Conservation (phyloP, 1,139 yeast genomes). For the Pneumocystis murina region DNA sequence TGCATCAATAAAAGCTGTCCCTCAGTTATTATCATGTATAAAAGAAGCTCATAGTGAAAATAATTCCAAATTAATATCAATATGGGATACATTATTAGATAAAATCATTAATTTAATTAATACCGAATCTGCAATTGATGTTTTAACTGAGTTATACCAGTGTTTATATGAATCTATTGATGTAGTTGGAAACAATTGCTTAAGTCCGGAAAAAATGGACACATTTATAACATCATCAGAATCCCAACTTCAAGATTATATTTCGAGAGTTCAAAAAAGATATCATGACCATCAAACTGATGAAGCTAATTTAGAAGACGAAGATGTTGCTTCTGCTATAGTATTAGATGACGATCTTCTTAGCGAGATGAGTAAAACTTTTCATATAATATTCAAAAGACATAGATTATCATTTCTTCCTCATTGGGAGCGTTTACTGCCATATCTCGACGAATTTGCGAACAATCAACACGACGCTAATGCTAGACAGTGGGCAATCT, state of each 20-base stretch:
- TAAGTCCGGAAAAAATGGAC: constrained; percentile 44
- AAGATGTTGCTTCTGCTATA: constrained; percentile 53
- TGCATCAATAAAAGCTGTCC: constrained; percentile 71
- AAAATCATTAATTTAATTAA: constrained; percentile 55
- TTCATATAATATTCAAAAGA: constrained; percentile 59
- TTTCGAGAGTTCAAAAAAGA: constrained; percentile 56
- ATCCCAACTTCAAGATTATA: constrained; percentile 50
- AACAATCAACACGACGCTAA: constrained; percentile 38
- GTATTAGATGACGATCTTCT: constrained; percentile 58
- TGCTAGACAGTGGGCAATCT: constrained; percentile 61
- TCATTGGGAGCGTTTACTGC: constrained; percentile 38
- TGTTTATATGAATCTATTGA: constrained; percentile 56
- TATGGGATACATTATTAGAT: constrained; percentile 61
- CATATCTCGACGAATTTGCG: constrained; percentile 21
- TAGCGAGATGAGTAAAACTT: constrained; percentile 68
- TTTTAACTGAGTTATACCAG: constrained; percentile 61
- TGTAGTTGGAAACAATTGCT: constrained; percentile 44
- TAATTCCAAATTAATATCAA: constrained; percentile 37
- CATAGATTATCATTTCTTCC: constrained; percentile 45
- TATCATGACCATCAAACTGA: constrained; percentile 51
- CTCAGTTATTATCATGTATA: constrained; percentile 58
- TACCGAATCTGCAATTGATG: constrained; percentile 72
- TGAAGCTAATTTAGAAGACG: constrained; percentile 41
- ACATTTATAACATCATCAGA: constrained; percentile 47
- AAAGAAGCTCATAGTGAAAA: constrained; percentile 39